Conservation (phyloP, 2,329 filamentous ascomycete species). For the Thielaviopsis cerberus region DNA sequence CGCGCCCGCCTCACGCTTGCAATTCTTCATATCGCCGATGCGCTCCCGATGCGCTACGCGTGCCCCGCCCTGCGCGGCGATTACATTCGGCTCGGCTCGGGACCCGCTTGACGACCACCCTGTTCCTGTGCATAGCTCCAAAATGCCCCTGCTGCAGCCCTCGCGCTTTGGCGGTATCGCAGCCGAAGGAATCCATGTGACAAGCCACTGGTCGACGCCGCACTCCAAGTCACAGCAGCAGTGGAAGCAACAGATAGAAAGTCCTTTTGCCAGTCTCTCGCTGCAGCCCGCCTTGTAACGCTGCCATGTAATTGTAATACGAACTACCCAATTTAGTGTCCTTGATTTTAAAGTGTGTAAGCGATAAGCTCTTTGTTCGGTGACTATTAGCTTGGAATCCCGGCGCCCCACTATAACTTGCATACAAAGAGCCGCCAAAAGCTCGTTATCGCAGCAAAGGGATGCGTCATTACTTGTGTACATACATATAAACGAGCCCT, state of each 20-base stretch:
- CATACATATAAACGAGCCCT: not conserved
- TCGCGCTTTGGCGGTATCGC: not conserved
- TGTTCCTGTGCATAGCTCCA: not conserved
- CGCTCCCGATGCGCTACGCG: conserved; percentile 1
- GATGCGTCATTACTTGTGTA: not conserved
- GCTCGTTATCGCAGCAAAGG: not conserved
- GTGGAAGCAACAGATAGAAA: conserved; percentile 7
- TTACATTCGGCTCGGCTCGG: conserved; percentile 19
- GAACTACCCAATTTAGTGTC: not conserved
- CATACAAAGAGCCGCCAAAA: not conserved
- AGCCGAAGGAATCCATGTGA: not conserved
- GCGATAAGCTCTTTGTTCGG: not conserved
- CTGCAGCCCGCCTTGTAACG: not conserved
- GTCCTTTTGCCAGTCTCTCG: conserved; percentile 6
- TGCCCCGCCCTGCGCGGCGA: conserved; percentile 14
- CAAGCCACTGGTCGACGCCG: no score
- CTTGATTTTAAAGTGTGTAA: not conserved
- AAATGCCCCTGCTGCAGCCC: not conserved
- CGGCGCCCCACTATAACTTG: not conserved
- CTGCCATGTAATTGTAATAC: not conserved
- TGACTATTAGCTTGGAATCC: not conserved
- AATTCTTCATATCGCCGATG: conserved; percentile 38
- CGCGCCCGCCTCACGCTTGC: conserved; percentile 43
- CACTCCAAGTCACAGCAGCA: not conserved
- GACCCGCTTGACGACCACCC: not conserved